A percentile compares a stretch with the other conserved stretches of the same genome.
Conservation (phyloP, 2,329 filamentous ascomycete genomes). For the Aspergillus brunneoviolaceus region DNA sequence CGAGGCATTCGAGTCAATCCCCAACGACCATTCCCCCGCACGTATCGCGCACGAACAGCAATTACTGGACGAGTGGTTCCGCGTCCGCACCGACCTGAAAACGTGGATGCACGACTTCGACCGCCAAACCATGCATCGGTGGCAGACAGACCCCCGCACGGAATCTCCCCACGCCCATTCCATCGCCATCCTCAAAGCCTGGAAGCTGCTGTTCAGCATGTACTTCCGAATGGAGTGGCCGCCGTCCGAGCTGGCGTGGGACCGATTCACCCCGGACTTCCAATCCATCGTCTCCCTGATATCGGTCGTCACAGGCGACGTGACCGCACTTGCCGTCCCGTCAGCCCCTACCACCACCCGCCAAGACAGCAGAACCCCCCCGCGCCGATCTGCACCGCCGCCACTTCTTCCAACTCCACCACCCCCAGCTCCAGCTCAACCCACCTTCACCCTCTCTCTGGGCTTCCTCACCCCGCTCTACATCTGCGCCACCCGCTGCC, state of each 20-base stretch:
- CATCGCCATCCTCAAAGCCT: background rate
- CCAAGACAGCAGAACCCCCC: too few species aligned
- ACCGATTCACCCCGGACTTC: background rate
- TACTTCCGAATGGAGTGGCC: background rate
- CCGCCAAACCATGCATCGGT: background rate
- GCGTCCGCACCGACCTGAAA: background rate
- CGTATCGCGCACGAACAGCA: background rate
- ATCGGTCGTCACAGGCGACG: background rate
- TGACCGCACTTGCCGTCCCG: too few species aligned
- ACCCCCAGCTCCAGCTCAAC: background rate
- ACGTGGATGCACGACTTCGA: background rate
- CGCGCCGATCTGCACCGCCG: too few species aligned
- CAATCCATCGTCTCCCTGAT: background rate
- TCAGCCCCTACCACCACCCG: background rate
- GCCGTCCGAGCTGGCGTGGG: background rate
- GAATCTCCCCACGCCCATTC: background rate
- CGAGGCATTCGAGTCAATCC: background rate
- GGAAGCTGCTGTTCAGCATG: background rate
- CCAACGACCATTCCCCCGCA: background rate
- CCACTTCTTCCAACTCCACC: too few species aligned
- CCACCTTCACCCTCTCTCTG: constrained; percentile 8
- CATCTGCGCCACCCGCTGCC: constrained; percentile 9
- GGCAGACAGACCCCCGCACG: background rate
- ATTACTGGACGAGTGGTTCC: background rate
- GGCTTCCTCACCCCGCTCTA: constrained; percentile 13